Evolutionary conservation across 2,329 filamentous ascomycete genomes (phyloP).

Genomic region (Fusarium sp.): DNA sequence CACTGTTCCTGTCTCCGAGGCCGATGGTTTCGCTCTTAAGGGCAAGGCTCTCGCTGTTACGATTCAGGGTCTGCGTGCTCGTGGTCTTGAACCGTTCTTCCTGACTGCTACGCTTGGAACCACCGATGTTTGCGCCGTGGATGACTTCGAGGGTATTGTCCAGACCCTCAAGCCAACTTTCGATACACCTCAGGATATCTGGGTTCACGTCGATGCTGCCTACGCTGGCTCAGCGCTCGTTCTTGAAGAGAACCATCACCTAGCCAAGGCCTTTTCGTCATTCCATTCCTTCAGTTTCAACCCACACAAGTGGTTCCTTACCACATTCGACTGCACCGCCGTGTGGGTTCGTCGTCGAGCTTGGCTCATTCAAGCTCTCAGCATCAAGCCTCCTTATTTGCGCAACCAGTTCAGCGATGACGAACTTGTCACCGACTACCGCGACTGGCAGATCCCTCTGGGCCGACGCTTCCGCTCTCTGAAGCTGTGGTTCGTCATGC

Average conservation of each 20-base stretch:
- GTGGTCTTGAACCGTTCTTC: slow-evolving; percentile 86
- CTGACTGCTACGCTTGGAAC: slow-evolving; percentile 86
- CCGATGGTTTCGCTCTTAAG: slow-evolving; percentile 77
- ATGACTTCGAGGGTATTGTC: slow-evolving; percentile 80
- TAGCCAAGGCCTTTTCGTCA: slow-evolving; percentile 68
- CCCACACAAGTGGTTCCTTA: slow-evolving; percentile 97
- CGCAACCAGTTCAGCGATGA: slow-evolving; percentile 82
- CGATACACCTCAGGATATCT: slow-evolving; percentile 65
- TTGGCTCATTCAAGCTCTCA: slow-evolving; percentile 83
- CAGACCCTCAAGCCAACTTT: slow-evolving; percentile 52
- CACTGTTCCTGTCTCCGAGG: slow-evolving; percentile 70
- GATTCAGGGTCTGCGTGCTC: slow-evolving; percentile 72
- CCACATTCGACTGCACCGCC: slow-evolving; percentile 88
- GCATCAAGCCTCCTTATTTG: slow-evolving; percentile 84
- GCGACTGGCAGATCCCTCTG: slow-evolving; percentile 96
- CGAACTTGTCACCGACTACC: slow-evolving; percentile 91
- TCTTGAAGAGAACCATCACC: slow-evolving; percentile 81
- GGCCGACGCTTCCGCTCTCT: slow-evolving; percentile 87
- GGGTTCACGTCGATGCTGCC: slow-evolving; percentile 94
- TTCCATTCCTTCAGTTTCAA: slow-evolving; percentile 96
- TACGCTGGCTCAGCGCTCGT: slow-evolving; percentile 90
- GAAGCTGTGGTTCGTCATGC: slow-evolving; percentile 95
- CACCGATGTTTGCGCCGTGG: slow-evolving; percentile 87
- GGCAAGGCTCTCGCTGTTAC: slow-evolving; percentile 69
- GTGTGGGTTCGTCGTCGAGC: slow-evolving; percentile 81